Base-by-base conservation (phyloP, 306 rosid species). In the Alnus glutinosa region DNA sequence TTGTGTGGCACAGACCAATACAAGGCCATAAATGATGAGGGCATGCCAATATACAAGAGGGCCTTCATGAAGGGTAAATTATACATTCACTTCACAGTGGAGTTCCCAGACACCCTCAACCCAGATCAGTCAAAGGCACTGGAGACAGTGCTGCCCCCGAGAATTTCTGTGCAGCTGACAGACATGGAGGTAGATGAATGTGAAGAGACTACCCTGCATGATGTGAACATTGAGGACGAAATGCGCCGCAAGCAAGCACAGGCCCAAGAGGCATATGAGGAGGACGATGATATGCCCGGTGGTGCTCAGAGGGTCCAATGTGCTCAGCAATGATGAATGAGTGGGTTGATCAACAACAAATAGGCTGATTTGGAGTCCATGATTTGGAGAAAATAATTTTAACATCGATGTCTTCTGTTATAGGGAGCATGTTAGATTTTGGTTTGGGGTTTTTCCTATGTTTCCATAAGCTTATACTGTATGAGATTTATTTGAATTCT, bases 251-350 rank as follows among this genome's bases (percentile, higher is more conserved):
- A 78, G 83, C 90, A 89, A 64, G 50, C 71, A 37, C 91, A 84
- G 70, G 83, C 87, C 68, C 91, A 83, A 75, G 98, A 94, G 81
- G 97, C 97, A 0, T 92, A 94, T 3, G 97, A 92, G 0, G 98
- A 94, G 61, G 98, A 92, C 6, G 97, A 92, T 0, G 97, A 92
- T 1, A 84, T 92, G 98, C 98, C 67, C 49, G 97, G 98, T 37
- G 97, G 98, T 54, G 97, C 91, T 69, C 98, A 95, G 85, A 91
- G 98, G 81, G 98, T 95, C 39, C 98, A 92, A 54, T 95, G 98
- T 18, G 98, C 98, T 37, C 98, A 92, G 83, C 97, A 92, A 89
- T 92, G 74, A 71, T 62, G 55, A 78, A 67, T 19, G 47, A 37
- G 8, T 66, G 48, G 7, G 71, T 9, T 39, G 71, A 39, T 9